phyloP scores from a whole-genome alignment of 176 grass and related monocot genomes.

The Triticum turgidum region DNA sequence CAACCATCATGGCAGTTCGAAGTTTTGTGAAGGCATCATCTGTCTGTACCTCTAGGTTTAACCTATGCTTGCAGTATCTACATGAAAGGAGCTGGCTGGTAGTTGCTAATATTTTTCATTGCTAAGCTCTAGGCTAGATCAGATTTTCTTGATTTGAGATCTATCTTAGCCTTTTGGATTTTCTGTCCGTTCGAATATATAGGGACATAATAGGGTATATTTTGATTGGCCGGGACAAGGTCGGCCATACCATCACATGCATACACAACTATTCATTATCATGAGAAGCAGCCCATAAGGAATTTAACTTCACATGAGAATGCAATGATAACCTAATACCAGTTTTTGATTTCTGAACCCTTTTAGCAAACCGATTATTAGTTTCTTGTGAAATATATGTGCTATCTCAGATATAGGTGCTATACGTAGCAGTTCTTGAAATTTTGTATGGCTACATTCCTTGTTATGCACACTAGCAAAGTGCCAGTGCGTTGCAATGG shows the following conservation, averaged over 20 bases:
- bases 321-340: background rate
- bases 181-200: background rate
- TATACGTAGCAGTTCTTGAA: background rate
- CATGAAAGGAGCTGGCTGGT: background rate
- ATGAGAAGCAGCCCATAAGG: background rate
- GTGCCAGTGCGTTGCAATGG: background rate
- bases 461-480: background rate
- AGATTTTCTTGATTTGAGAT: conserved; percentile 16
- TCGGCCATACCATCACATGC: background rate
- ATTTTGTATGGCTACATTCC: background rate
- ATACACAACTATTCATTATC: background rate
- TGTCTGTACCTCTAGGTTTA: conserved; percentile 18
- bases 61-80: background rate
- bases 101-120: background rate
- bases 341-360: background rate
- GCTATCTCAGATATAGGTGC: background rate
- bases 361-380: background rate
- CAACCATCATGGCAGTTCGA: background rate
- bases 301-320: background rate
- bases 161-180: background rate
- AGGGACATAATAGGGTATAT: background rate
- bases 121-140: background rate
- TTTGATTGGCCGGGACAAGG: background rate
- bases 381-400: conserved; percentile 6
- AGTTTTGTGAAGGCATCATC: background rate